Conservation (phyloP, 208 protist species). For the Trypanosoma rangeli region DNA sequence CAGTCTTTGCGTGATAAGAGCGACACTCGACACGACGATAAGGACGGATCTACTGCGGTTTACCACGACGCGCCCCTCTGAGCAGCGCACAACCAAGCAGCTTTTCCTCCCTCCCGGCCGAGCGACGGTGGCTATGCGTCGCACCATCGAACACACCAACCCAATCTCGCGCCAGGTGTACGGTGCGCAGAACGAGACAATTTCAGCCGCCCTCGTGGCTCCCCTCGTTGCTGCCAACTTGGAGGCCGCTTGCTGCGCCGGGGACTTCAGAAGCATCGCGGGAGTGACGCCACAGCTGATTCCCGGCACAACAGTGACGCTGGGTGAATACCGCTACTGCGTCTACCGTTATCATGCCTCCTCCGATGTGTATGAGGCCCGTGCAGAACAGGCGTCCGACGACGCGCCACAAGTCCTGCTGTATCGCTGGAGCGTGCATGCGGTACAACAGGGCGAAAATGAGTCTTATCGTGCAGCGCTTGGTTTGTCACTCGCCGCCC, state of each 20-base stretch:
- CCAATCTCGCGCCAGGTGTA: slow-evolving; percentile 62
- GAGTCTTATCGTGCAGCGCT: slow-evolving; percentile 66
- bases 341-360: slow-evolving; percentile 55
- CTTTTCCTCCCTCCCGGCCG: slow-evolving; percentile 50
- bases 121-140: slow-evolving; percentile 23
- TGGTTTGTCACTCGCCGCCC: slow-evolving; percentile 50
- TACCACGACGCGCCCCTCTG: slow-evolving; percentile 51
- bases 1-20: not conserved
- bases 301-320: slow-evolving; percentile 36
- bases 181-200: slow-evolving; percentile 38
- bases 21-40: not conserved
- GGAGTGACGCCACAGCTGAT: slow-evolving; percentile 39
- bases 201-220: slow-evolving; percentile 44
- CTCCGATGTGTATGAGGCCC: slow-evolving; percentile 75
- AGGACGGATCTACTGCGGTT: slow-evolving; percentile 38
- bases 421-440: slow-evolving; percentile 61
- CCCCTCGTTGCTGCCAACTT: slow-evolving; percentile 53
- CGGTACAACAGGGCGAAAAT: slow-evolving; percentile 34
- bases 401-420: slow-evolving; percentile 36
- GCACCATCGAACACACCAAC: slow-evolving; percentile 46
- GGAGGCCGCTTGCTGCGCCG: slow-evolving; percentile 11
- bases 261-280: slow-evolving; percentile 21
- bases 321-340: slow-evolving; percentile 41
- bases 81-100: slow-evolving; percentile 70
- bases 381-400: slow-evolving; percentile 27